Evolutionary conservation across 768 basidiomycete genomes (phyloP).

Genomic region (Crassisporium funariophilum): DNA sequence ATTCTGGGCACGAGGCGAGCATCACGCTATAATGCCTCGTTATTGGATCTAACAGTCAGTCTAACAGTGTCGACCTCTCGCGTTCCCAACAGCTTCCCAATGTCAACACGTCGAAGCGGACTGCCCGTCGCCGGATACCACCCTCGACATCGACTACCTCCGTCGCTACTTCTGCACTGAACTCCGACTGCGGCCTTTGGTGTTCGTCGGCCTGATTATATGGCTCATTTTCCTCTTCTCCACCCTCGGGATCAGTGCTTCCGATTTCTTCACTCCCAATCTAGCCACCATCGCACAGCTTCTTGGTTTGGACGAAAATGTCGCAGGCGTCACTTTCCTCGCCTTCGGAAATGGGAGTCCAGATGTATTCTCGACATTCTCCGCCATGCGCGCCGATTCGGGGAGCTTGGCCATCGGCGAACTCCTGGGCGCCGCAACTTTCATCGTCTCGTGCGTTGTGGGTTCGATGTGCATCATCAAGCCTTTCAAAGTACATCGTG

Average conservation of each 20-base stretch:
- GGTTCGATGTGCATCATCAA: slow-evolving; percentile 98
- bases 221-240: slow-evolving; percentile 96
- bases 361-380: slow-evolving; percentile 94
- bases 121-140: slow-evolving; percentile 63
- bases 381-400: slow-evolving; percentile 83
- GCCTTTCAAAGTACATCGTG: slow-evolving; percentile 82
- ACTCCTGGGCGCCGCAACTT: slow-evolving; percentile 91
- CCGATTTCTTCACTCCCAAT: slow-evolving; percentile 98
- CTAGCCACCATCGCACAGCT: slow-evolving; percentile 85
- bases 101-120: slow-evolving; percentile 60
- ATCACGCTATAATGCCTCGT: neutral
- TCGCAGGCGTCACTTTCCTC: slow-evolving; percentile 95
- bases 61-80: slow-evolving; percentile 66
- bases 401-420: slow-evolving; percentile 94
- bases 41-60: neutral
- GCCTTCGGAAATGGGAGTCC: slow-evolving; percentile 98
- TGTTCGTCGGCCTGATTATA: slow-evolving; percentile 64
- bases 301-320: slow-evolving; percentile 87
- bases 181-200: slow-evolving; percentile 51
- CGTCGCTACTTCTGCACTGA: slow-evolving; percentile 71
- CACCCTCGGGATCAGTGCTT: slow-evolving; percentile 91
- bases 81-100: slow-evolving; percentile 54
- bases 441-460: slow-evolving; percentile 95
- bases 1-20: slow-evolving; percentile 31
- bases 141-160: slow-evolving; percentile 73